Evolutionary conservation across 805 yeast genomes (phyloP), one percentile per base, ranked within the genome.

Genomic region (Myxozyma mucilagina): DNA sequence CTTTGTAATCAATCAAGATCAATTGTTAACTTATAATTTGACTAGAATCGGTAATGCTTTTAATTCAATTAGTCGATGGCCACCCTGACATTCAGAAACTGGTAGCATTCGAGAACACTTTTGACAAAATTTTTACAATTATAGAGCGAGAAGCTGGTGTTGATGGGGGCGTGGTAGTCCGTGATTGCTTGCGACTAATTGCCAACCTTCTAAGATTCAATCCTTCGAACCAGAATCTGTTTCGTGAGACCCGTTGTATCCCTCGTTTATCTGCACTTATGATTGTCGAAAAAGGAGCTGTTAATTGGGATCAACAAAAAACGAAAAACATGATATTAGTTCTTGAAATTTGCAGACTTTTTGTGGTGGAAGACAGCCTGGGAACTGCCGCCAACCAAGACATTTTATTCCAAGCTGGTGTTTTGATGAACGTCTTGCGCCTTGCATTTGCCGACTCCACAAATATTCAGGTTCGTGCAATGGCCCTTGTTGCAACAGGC

Each of bases 31-130:
- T 11, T 20, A 18, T 18, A 39, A 13, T 32, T 20, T 31, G 4
- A 11, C 31, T 20, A 59, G 79, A 94, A 74, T 84, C 94, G 2
- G 59, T 67, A 7, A 74, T 93, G 54, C 76, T 96, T n/a, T 77
- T 96, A 53, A 86, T 88, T 86, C 87, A 91, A 10, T 79, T 94
- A 2, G 96, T 86, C 11, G 86, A 86, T 67, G 87, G 89, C 61
- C 89, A 90, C 68, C 84, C 86, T 61, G 93, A 90, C 72, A 85
- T 93, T 36, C 99, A 94, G 72, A 92, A 91, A 70, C 76, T 94
- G 18, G 96, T 96, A 9, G 99, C 96, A 0, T 94, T 94, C 71
- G 97, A 94, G 72, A 92, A 90, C 67, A 87, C 96, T 0, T 92
- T 94, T 70, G 97, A 90, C 63, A 84, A 80, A 62, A 74, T 91